phyloP scores from a whole-genome alignment of 75 land plant species.

The Cupressus sempervirens region DNA sequence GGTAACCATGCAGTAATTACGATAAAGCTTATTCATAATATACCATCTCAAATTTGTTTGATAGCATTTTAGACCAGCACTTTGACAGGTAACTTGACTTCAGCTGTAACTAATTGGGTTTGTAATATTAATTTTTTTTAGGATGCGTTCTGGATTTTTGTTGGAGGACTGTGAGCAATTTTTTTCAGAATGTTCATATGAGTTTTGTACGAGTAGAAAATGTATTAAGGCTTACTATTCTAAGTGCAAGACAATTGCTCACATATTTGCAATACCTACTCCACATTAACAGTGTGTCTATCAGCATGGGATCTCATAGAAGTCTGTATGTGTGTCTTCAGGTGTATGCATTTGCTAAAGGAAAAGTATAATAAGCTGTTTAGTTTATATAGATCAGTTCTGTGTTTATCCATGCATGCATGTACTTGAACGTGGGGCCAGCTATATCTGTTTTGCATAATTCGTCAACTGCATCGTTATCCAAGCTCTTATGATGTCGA shows the following conservation, averaged over 20 bases:
- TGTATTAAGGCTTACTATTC: background rate
- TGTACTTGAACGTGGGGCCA: background rate
- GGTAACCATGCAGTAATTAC: too few species aligned
- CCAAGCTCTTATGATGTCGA: background rate
- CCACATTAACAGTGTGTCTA: background rate
- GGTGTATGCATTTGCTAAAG: background rate
- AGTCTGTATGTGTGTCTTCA: background rate
- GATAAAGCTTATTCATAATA: background rate
- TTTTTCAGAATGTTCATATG: background rate
- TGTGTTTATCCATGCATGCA: background rate
- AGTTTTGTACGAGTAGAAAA: background rate
- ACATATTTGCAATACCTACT: background rate
- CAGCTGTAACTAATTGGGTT: background rate
- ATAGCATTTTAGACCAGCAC: background rate
- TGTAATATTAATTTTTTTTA: background rate
- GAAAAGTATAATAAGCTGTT: background rate
- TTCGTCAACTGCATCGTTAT: background rate
- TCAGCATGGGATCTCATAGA: background rate
- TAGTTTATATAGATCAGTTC: background rate
- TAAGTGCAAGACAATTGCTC: background rate
- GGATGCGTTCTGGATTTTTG: background rate
- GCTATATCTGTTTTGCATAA: background rate
- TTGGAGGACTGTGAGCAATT: background rate
- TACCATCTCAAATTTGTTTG: background rate
- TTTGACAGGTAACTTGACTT: background rate